Evolutionary conservation across 1,284 basidiomycete genomes (phyloP), one percentile per base, ranked within the genome.

Genomic region (Coniferiporia weirii): DNA sequence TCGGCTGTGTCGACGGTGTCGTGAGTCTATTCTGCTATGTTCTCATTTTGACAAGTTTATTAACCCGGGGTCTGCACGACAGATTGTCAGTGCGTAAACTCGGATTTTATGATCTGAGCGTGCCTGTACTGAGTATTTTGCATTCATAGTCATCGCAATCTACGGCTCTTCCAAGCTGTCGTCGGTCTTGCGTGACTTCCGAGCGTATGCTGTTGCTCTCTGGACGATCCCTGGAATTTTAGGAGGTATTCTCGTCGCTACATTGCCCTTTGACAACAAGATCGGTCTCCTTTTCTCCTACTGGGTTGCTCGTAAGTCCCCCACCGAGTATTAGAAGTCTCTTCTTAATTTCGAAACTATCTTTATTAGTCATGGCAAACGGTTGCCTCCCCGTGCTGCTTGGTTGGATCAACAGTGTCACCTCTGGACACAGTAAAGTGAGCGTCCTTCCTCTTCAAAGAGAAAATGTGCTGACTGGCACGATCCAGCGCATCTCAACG

Each of bases 211-310:
- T 20, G 66, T 65, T 2, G 66, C 70, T 3, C 52, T 65, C 32
- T 74, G 69, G 63, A 68, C 71, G 54, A 66, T 73, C 5, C 72
- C 73, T 13, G 71, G 69, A 61, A 69, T 75, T 34, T 40, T 73
- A 27, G 69, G 70, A 0, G 65, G 66, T 1, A 66, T 72, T 19
- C 62, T 75, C 27, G 64, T 73, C 38, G 64, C 70, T 32, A 63
- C 68, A 1, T 61, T 75, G 0, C 72, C 73, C 5, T 63, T 64
- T 62, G 55, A 57, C 44, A 69, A 70, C 62, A 69, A 67, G 51
- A 66, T 67, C 19, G 73, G 69, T 1, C 58, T 66, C 20, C 64
- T 72, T 20, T 62, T 67, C 17, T 67, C 66, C n/a, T 57, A 68
- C 7, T 72, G 69, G 64, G 59, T 69, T n/a, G 67, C 67, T 15